phyloP scores from a whole-genome alignment of 129 eudicot genomes.

The Sambucus nigra region DNA sequence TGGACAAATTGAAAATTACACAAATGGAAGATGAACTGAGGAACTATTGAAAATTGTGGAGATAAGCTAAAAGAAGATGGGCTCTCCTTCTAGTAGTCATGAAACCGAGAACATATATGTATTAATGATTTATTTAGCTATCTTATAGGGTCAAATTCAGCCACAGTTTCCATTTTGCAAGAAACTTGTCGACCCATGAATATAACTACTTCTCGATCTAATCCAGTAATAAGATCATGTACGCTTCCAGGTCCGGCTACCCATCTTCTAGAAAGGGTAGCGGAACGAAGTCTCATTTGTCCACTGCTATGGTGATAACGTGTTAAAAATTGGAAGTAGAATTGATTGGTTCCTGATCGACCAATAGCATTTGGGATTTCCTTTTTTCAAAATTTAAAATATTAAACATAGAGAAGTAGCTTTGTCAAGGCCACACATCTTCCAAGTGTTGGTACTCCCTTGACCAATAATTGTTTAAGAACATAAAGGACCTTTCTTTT shows the following conservation, averaged over 20 bases:
- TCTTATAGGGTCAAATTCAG: slow-evolving; percentile 97
- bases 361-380: slow-evolving; percentile 70
- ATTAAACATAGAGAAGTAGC: slow-evolving; percentile 78
- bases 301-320: slow-evolving; percentile 93
- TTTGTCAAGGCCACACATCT: slow-evolving; percentile 95
- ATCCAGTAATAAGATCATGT: slow-evolving; percentile 85
- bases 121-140: slow-evolving; percentile 94
- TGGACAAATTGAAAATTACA: slow-evolving; percentile 93
- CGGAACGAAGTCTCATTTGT: slow-evolving; percentile 83
- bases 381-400: slow-evolving; percentile 75
- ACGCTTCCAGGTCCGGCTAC: slow-evolving; percentile 89
- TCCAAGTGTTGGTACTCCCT: slow-evolving; percentile 94
- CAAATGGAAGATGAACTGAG: slow-evolving; percentile 84
- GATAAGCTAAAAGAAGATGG: slow-evolving; percentile 93
- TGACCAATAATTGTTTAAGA: slow-evolving; percentile 88
- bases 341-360: slow-evolving; percentile 73
- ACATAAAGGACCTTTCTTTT: slow-evolving; percentile 91
- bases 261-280: slow-evolving; percentile 98
- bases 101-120: slow-evolving; percentile 85
- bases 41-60: slow-evolving; percentile 82
- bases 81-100: slow-evolving; percentile 86
- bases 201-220: slow-evolving; percentile 98
- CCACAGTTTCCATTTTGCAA: slow-evolving; percentile 97
- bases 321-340: slow-evolving; percentile 88
- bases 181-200: slow-evolving; percentile 94